Percentiles rank a stretch among this genome's conserved stretches.
Conservation (phyloP, 2,329 filamentous ascomycete species). For the Diaporthe ilicicola region DNA sequence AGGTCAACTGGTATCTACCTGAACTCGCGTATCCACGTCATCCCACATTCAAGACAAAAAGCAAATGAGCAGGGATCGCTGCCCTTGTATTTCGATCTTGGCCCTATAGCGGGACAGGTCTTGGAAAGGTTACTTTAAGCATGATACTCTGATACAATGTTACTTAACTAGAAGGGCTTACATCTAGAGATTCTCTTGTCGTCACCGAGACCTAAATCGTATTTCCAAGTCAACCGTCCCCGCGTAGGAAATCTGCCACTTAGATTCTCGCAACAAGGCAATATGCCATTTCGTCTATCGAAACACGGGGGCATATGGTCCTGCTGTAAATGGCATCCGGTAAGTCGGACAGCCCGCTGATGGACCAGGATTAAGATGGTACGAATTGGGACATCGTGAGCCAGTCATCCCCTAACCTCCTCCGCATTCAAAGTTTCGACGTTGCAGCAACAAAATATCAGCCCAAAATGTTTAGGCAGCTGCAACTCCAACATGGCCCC, state of each 20-base stretch:
- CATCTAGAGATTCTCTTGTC: not conserved
- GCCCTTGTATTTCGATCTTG: slow-evolving; percentile 1
- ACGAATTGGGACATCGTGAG: not conserved
- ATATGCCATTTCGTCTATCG: slow-evolving; percentile 18
- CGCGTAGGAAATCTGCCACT: not conserved
- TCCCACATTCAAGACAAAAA: not conserved
- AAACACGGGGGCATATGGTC: slow-evolving; percentile 20
- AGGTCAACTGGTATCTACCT: too few species aligned
- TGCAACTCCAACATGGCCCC: not conserved
- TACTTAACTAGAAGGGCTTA: not conserved
- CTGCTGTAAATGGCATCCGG: slow-evolving; percentile 15
- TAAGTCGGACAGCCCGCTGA: slow-evolving; percentile 1
- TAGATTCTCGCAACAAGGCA: not conserved
- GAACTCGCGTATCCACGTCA: not conserved
- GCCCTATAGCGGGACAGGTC: not conserved
- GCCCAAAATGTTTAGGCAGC: not conserved
- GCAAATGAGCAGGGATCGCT: not conserved
- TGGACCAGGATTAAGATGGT: not conserved
- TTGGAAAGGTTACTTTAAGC: slow-evolving; percentile 1
- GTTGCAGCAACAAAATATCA: not conserved
- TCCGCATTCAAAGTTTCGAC: slow-evolving; percentile 11
- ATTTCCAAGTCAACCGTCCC: not conserved
- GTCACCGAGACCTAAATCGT: slow-evolving; percentile 14
- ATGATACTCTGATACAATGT: not conserved
- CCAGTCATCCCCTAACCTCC: slow-evolving; percentile 12